Percentiles rank a stretch among this genome's conserved stretches.
Conservation (phyloP, 75 land plant genomes). For the Picea glauca region DNA sequence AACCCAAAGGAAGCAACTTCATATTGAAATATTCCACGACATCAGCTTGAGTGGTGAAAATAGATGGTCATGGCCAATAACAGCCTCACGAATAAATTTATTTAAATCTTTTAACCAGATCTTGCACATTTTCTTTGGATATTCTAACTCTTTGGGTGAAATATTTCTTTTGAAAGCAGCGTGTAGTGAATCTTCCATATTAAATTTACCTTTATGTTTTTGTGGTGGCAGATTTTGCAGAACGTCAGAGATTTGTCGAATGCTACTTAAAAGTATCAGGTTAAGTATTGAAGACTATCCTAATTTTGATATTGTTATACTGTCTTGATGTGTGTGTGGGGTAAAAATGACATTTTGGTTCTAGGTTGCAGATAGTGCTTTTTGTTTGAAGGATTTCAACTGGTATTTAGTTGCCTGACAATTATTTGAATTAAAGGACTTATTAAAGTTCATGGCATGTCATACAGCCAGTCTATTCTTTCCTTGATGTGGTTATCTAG, state of each 20-base stretch:
- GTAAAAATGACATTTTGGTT: background rate
- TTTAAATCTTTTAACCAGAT: background rate
- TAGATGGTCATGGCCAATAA: background rate
- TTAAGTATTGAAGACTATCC: slow-evolving; percentile 7
- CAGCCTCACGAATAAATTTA: background rate
- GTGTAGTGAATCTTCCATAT: background rate
- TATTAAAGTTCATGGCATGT: background rate
- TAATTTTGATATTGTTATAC: background rate
- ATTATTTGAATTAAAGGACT: background rate
- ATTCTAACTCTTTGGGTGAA: background rate
- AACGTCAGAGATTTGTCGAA: slow-evolving; percentile 13
- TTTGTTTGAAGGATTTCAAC: background rate
- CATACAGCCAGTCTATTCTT: background rate
- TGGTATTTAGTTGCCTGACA: background rate
- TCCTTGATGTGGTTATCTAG: too few relatives aligned
- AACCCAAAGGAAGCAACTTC: too few relatives aligned
- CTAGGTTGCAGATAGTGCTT: background rate
- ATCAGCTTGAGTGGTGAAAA: background rate
- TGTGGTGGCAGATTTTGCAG: slow-evolving; percentile 18
- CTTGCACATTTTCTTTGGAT: background rate
- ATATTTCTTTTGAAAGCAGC: background rate
- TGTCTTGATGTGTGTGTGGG: background rate
- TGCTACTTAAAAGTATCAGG: slow-evolving; percentile 28
- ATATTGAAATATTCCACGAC: too few relatives aligned
- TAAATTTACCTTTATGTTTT: background rate